Evolutionary conservation across 176 grass and related monocot genomes (phyloP), one percentile per base, ranked within the genome.

Genomic region (Ananas comosus): DNA sequence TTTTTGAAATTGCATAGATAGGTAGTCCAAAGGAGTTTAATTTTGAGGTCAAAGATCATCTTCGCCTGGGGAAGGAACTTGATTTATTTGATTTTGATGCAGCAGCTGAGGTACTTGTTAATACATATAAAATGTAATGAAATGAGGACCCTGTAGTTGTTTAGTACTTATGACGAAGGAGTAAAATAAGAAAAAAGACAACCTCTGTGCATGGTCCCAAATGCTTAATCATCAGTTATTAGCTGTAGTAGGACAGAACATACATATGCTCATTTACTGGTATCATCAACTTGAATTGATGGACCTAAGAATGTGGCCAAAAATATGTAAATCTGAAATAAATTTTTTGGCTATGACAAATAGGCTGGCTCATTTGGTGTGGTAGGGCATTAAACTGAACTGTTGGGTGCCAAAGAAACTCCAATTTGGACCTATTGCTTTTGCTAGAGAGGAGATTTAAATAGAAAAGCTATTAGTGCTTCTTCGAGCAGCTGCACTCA

Each of bases 41-140:
- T 67, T 97, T 97, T 82, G n/a, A 66, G 28, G 68, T 90, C 48
- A 97, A 87, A 79, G 88, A 97, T 83, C 93, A 97, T 77, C 65
- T 97, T 82, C 84, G 87, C 70, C 71, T 97, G 64, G 93, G 93
- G 76, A 92, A 92, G 70, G 86, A 85, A 49, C 89, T 97, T 85
- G 84, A 92, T 83, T 80, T 97, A 49, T 87, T 97, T 81, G 89
- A 97, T 81, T 92, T 97, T 79, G 89, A 97, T 87, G 89, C 93
- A 65, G 93, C 89, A 74, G 69, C 89, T 51, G 89, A 97, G 88
- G 93, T 97, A 89, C 18, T 74, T 61, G 13, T 61, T 61, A 10
- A 21, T 61, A 19, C 56, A 61, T 61, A 61, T 18, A n/a, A 21
- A 2, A 61, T 42, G 4, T 42, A 42, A 42, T 42, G 33, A 42